Evolutionary conservation across 75 land plant species (phyloP).

Genomic region (Isoetes taiwanensis): DNA sequence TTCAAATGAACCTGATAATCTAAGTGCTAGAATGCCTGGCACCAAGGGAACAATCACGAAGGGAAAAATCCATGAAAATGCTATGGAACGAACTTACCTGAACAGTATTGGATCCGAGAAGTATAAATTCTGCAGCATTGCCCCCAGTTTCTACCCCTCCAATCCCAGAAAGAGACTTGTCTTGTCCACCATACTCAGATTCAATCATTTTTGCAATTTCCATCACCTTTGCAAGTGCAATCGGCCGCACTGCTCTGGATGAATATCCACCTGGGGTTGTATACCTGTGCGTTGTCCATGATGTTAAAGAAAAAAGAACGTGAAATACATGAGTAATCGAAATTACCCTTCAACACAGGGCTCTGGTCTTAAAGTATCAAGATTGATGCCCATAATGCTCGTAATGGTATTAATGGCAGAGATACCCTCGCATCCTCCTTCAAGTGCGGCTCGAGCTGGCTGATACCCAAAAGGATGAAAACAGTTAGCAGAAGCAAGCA

Average conservation of each 20-base stretch:
- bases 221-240: slow-evolving; percentile 95
- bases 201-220: slow-evolving; percentile 92
- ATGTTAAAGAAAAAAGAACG: too few relatives aligned
- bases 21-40: too few relatives aligned
- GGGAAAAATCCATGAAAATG: too few relatives aligned
- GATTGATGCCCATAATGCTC: slow-evolving; percentile 98
- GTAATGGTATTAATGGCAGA: slow-evolving; percentile 93
- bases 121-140: slow-evolving; percentile 92
- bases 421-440: slow-evolving; percentile 80
- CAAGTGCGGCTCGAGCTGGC: slow-evolving; percentile 82
- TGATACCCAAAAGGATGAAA: slow-evolving; percentile 24
- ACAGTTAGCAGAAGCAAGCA: too few relatives aligned
- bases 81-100: slow-evolving; percentile 37
- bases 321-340: too few relatives aligned
- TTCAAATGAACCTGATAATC: too few relatives aligned
- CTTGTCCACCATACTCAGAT: slow-evolving; percentile 45
- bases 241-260: slow-evolving; percentile 91
- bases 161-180: slow-evolving; percentile 75
- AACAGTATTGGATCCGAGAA: slow-evolving; percentile 89
- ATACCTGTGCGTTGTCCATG: too few relatives aligned
- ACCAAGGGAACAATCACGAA: too few relatives aligned
- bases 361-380: slow-evolving; percentile 83
- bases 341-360: slow-evolving; percentile 99
- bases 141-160: slow-evolving; percentile 94
- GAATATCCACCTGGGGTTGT: slow-evolving; percentile 98